These are phyloP conservation scores for Gentiana dahurica DNA, from an alignment of 257 asterid species.

Conservation along the genomic window DNA sequence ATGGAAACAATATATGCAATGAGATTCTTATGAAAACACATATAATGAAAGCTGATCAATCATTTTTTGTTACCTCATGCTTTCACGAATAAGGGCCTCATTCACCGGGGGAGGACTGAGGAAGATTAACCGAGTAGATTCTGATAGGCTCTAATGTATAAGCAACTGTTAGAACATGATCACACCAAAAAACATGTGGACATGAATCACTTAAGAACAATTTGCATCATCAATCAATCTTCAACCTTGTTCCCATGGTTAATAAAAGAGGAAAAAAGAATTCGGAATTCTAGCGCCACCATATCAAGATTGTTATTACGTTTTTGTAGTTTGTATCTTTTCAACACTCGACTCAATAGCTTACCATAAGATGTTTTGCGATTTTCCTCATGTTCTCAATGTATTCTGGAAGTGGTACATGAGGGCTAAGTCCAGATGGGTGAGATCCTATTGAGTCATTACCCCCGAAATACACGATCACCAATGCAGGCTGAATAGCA, in stretches of 20 bases:
- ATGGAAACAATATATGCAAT: neutral
- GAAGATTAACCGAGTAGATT: conserved; percentile 49
- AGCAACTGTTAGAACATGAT: neutral
- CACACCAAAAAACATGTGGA: too few species aligned
- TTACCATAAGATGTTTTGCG: conserved; percentile 29
- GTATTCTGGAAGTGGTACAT: conserved; percentile 78
- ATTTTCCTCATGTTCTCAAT: conserved; percentile 74
- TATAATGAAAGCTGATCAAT: too few species aligned
- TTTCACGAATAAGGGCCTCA: conserved; percentile 35
- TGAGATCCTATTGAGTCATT: conserved; percentile 68
- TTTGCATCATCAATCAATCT: too few species aligned
- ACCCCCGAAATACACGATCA: conserved; percentile 82
- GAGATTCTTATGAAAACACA: neutral
- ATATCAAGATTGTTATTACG: too few species aligned
- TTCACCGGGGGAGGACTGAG: conserved; percentile 68
- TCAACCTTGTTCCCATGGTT: too few species aligned
- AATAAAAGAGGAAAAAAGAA: neutral
- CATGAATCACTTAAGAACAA: too few species aligned
- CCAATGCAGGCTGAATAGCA: conserved; percentile 56
- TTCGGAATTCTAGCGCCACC: too few species aligned
- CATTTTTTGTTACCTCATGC: too few species aligned
- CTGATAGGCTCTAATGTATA: conserved; percentile 37
- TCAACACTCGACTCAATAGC: neutral
- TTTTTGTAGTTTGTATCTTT: too few species aligned
- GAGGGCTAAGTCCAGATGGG: conserved; percentile 61